These are phyloP conservation scores for Fusarium fujikuroi DNA, from an alignment of 2,329 filamentous ascomycete genomes.

Conservation along the genomic window DNA sequence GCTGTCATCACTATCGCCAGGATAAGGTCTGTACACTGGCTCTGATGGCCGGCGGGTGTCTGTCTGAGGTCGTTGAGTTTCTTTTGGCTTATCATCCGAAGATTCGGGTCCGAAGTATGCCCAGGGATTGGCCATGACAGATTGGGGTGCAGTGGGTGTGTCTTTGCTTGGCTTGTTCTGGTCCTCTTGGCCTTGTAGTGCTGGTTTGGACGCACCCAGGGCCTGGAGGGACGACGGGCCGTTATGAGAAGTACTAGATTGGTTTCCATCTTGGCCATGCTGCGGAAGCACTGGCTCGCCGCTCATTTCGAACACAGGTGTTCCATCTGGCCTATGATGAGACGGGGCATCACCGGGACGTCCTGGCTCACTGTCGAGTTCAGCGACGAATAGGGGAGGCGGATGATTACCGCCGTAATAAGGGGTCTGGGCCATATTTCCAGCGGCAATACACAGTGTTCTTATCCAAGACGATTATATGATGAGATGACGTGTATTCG, in stretches of 20 bases:
- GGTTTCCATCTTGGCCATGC: not conserved
- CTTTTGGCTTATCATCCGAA: slow-evolving; percentile 5
- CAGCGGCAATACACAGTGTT: not conserved
- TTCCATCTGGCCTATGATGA: slow-evolving; percentile 34
- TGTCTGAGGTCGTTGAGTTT: not conserved
- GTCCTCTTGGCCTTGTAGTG: slow-evolving; percentile 1
- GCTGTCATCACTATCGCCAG: slow-evolving; percentile 13
- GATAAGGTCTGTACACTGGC: slow-evolving; percentile 32
- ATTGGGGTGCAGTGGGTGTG: not conserved
- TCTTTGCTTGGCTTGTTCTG: slow-evolving; percentile 17
- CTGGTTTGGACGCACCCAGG: slow-evolving; percentile 1
- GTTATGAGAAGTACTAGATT: slow-evolving; percentile 39
- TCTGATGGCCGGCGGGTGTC: slow-evolving; percentile 17
- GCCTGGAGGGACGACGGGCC: slow-evolving; percentile 48
- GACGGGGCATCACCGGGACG: slow-evolving; percentile 21
- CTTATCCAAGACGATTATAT: not conserved
- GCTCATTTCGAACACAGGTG: slow-evolving; percentile 48
- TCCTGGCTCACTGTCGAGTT: slow-evolving; percentile 45
- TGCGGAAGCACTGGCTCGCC: slow-evolving; percentile 40
- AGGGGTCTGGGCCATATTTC: slow-evolving; percentile 29
- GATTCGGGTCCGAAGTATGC: slow-evolving; percentile 47
- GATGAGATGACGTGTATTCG: not conserved
- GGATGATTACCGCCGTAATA: slow-evolving; percentile 30
- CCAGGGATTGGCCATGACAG: slow-evolving; percentile 48
- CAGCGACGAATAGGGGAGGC: slow-evolving; percentile 45